Percentiles rank a stretch among this genome's conserved stretches.
Conservation (phyloP, 179 eudicot genomes). For the Drosera spatulata region DNA sequence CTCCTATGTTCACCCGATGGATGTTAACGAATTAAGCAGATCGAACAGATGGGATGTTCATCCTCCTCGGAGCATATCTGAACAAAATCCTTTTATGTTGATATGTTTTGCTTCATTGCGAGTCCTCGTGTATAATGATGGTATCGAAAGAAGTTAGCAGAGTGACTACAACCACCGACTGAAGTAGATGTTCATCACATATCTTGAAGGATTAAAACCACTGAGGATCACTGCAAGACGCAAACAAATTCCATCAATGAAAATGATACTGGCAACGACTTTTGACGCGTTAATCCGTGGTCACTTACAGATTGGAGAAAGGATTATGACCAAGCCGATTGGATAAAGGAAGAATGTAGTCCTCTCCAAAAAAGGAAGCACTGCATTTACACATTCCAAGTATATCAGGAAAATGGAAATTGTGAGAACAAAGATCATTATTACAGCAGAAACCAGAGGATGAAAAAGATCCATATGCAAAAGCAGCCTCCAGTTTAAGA, state of each 20-base stretch:
- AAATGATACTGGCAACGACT: no score
- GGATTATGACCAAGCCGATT: constrained; percentile 74
- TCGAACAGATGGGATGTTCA: no score
- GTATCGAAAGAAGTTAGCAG: constrained; percentile 9
- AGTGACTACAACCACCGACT: constrained; percentile 33
- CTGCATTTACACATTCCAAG: constrained; percentile 25
- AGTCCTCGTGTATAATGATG: neutral
- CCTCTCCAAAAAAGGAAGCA: constrained; percentile 86
- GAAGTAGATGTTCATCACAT: constrained; percentile 82
- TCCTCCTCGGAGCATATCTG: no score
- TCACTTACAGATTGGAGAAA: constrained; percentile 85
- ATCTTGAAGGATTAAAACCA: constrained; percentile 97
- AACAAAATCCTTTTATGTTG: no score
- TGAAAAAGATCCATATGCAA: no score
- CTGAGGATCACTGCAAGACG: constrained; percentile 56
- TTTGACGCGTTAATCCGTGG: neutral
- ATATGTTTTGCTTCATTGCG: no score
- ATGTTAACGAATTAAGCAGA: no score
- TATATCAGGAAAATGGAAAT: neutral
- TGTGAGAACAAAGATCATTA: no score
- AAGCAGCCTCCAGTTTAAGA: no score
- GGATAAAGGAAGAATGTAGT: constrained; percentile 96
- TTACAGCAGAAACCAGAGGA: no score
- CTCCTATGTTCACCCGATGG: no score
- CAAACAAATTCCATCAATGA: constrained; percentile 9